Evolutionary conservation across 305 asterid species (phyloP).

Genomic region (Striga hermonthica): DNA sequence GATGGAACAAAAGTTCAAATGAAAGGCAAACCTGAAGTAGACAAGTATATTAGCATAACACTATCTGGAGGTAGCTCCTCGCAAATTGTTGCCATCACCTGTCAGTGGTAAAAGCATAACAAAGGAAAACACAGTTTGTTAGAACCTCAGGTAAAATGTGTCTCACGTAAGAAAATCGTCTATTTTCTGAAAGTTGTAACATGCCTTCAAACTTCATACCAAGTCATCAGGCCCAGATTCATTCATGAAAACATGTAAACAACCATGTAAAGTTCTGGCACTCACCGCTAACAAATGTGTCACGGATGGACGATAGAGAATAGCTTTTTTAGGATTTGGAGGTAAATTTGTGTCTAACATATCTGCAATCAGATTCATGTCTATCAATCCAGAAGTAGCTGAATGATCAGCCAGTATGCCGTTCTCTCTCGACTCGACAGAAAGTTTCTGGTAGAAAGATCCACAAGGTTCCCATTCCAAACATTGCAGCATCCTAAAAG

Average conservation of each 20-base stretch:
- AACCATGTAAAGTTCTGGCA: slow-evolving; percentile 30
- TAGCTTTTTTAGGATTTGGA: slow-evolving; percentile 88
- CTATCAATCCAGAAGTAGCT: slow-evolving; percentile 86
- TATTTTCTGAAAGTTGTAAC: slow-evolving; percentile 1
- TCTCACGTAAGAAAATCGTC: not conserved
- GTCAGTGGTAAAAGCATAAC: slow-evolving; percentile 29
- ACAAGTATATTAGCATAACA: slow-evolving; percentile 76
- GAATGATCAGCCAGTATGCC: slow-evolving; percentile 64
- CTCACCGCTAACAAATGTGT: slow-evolving; percentile 90
- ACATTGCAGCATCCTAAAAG: slow-evolving; percentile 93
- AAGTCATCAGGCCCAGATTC: slow-evolving; percentile 15
- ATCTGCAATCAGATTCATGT: slow-evolving; percentile 77
- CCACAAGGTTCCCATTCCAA: slow-evolving; percentile 99
- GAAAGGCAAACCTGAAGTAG: slow-evolving; percentile 66
- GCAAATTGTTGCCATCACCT: slow-evolving; percentile 87
- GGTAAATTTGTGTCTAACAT: slow-evolving; percentile 94
- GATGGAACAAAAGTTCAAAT: slow-evolving; percentile 15
- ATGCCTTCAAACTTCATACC: not conserved
- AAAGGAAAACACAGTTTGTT: slow-evolving; percentile 20
- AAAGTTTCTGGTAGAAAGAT: slow-evolving; percentile 66
- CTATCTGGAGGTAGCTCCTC: slow-evolving; percentile 88
- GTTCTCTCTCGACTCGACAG: slow-evolving; percentile 60
- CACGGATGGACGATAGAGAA: slow-evolving; percentile 79
- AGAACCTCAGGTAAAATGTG: slow-evolving; percentile 26
- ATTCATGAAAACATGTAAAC: slow-evolving; percentile 23